phyloP scores from a whole-genome alignment of 805 yeast genomes.

The Candida anglica region DNA sequence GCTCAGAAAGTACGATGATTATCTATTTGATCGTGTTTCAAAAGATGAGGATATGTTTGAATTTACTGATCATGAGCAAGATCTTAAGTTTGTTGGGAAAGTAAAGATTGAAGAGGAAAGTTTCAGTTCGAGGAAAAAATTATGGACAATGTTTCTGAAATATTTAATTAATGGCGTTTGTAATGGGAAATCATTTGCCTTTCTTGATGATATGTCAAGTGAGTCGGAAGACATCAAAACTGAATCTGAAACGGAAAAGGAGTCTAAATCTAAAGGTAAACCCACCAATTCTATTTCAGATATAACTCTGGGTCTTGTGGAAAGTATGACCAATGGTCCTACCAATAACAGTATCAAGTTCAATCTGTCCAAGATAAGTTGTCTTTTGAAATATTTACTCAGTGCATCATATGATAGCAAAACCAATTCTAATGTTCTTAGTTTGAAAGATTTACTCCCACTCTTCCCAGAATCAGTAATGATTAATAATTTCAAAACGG shows the following conservation, averaged over 20 bases:
- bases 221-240: slow-evolving; percentile 3
- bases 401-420: slow-evolving; percentile 22
- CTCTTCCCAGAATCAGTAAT: slow-evolving; percentile 80
- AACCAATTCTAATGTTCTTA: slow-evolving; percentile 32
- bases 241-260: slow-evolving; percentile 1
- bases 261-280: too few relatives aligned
- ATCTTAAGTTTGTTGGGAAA: slow-evolving; percentile 25
- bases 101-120: slow-evolving; percentile 31
- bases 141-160: slow-evolving; percentile 69
- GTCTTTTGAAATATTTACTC: slow-evolving; percentile 27
- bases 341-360: slow-evolving; percentile 5
- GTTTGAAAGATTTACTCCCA: slow-evolving; percentile 79
- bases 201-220: slow-evolving; percentile 11
- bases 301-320: slow-evolving; percentile 1
- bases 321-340: slow-evolving; percentile 3
- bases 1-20: slow-evolving; percentile 28
- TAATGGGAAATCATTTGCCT: slow-evolving; percentile 13
- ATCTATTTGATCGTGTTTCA: slow-evolving; percentile 7
- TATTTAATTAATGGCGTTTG: slow-evolving; percentile 39
- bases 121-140: slow-evolving; percentile 50
- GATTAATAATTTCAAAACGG: slow-evolving; percentile 79
- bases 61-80: slow-evolving; percentile 51
- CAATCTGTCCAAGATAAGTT: slow-evolving; percentile 15
- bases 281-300: slow-evolving; percentile 6
- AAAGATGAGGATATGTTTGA: slow-evolving; percentile 26